Percentiles rank a stretch among this genome's conserved stretches.
Evolutionary conservation across 257 asterid species (phyloP).

Genomic region (Primulina eburnea): DNA sequence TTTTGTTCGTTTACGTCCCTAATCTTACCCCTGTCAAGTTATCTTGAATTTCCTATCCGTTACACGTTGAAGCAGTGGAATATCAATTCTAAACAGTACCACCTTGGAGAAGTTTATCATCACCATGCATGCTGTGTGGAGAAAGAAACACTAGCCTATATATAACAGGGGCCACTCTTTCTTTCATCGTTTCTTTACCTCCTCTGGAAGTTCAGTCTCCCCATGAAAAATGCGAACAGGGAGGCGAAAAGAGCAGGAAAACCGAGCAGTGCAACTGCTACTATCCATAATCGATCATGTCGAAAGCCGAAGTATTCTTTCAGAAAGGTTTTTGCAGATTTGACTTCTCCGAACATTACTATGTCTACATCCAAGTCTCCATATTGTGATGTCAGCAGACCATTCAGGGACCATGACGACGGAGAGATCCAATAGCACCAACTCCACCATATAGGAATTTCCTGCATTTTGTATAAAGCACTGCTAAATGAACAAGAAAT

Average conservation of each 20-base stretch:
- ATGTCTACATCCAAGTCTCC: constrained; percentile 1
- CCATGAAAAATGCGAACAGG: not conserved
- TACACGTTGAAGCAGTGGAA: no score
- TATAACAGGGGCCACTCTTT: not conserved
- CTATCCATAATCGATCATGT: not conserved
- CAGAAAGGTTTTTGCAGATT: not conserved
- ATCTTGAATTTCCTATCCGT: no score
- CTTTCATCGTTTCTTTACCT: not conserved
- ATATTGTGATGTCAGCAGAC: constrained; percentile 1
- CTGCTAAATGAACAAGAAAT: no score
- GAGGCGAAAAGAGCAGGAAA: not conserved
- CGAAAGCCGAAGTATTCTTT: not conserved
- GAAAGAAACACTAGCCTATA: not conserved
- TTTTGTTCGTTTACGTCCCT: no score
- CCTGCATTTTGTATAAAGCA: not conserved
- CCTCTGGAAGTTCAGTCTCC: not conserved
- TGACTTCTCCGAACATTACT: not conserved
- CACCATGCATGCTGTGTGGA: no score
- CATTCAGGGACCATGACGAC: constrained; percentile 7
- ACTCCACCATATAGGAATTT: constrained; percentile 19
- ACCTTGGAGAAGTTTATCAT: no score
- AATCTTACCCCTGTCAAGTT: no score
- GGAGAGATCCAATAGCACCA: constrained; percentile 14
- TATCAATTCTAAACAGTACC: no score
- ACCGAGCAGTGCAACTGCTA: not conserved